Evolutionary conservation across 1,284 basidiomycete species (phyloP), one percentile per base, ranked within the genome.

Genomic region (Xerocomus amazonicus): DNA sequence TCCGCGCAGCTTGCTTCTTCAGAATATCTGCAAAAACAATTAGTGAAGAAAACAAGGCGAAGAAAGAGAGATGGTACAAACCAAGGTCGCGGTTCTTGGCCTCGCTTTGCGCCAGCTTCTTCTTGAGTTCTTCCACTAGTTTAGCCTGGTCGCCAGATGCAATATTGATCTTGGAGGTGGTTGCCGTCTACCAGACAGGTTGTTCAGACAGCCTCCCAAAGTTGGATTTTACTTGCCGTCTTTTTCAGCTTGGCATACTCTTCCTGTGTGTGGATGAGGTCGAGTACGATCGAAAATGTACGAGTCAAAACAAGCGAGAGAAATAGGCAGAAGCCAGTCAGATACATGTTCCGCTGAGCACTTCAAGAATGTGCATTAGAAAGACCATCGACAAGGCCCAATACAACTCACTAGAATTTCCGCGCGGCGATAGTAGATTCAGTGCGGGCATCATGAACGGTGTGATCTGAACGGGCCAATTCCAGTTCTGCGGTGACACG

Each of bases 301-400:
- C 94, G 87, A 8, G 92, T 89, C 58, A 97, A 84, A 60, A 97
- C 88, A 48, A 95, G 83, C 14, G 92, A 94, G 31, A 97, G 84
- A 84, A 97, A 97, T 40, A 98, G 79, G 48, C 89, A 92, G 68
- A 92, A 92, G 1, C 92, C 92, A 10, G 94, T 97, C 17, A 97
- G 78, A 69, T 97, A 97, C 53, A 88, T 81, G 61, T 91, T 91
- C 45, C 89, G 75, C 62, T 91, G 89, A 0, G 89, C 83, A 71
- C 87, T 89, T 56, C 1, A n/a, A 6, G n/a, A 42, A 23, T 23
- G 4, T 23, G 4, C 19, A 4, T 23, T 44, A n/a, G 9, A 7
- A 26, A 32, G 28, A 26, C 2, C 29, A 32, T 8, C 7, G 1
- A 19, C 16, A 31, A 14, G 37, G 16, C 27, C 4, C 7, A 12